Conservation (phyloP, 768 basidiomycete genomes). For the Trametes meyenii region DNA sequence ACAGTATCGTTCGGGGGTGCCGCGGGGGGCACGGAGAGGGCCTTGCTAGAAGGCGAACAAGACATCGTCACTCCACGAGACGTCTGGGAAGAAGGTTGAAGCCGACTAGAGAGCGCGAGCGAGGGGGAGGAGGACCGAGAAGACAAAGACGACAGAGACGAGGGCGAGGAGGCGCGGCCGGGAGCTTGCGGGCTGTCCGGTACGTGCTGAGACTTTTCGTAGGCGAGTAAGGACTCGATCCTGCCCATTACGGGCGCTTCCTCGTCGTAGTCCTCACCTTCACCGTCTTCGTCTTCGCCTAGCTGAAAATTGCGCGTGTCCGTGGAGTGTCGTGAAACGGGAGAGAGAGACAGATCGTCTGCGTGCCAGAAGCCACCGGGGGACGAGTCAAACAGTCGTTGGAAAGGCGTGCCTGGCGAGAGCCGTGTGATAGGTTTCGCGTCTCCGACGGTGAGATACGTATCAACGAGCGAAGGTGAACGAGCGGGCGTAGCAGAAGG, state of each 20-base stretch:
- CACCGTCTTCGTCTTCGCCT: background rate
- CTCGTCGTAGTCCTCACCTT: background rate
- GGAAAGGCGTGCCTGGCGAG: conserved; percentile 21
- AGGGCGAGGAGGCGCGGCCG: conserved; percentile 11
- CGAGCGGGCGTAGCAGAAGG: background rate
- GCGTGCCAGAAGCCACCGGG: conserved; percentile 25
- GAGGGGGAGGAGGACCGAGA: conserved; percentile 21
- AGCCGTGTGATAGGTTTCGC: conserved; percentile 11
- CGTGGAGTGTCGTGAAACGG: conserved; percentile 14
- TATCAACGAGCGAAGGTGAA: conserved; percentile 2
- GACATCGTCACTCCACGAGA: background rate
- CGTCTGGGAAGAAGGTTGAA: conserved; percentile 18
- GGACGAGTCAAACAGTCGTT: conserved; percentile 25
- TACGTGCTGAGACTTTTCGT: conserved; percentile 16
- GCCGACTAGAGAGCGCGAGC: background rate
- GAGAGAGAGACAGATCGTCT: conserved; percentile 15
- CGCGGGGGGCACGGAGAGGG: background rate
- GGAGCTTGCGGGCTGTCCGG: conserved; percentile 3
- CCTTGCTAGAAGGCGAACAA: conserved; percentile 4
- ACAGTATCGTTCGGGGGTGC: conserved; percentile 6
- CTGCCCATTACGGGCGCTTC: conserved; percentile 6
- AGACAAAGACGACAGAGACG: conserved; percentile 24
- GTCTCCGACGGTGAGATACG: background rate
- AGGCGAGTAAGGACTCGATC: conserved; percentile 23
- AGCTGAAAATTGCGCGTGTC: background rate